Evolutionary conservation across 1,284 basidiomycete species (phyloP).

Genomic region (Blastosporella zonata): DNA sequence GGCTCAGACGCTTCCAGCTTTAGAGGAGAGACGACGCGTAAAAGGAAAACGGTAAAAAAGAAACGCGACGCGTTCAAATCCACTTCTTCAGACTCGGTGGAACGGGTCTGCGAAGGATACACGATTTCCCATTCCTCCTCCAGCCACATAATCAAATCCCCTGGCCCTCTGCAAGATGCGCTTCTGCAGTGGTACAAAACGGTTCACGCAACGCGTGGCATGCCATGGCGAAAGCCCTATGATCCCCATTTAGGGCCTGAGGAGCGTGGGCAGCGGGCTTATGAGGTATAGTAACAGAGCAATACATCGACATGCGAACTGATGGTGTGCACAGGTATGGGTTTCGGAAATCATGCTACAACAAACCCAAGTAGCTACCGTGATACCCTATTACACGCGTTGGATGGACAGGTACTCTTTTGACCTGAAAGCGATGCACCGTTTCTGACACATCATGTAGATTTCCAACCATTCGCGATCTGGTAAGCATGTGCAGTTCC

Average conservation of each 20-base stretch:
- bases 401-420: slow-evolving; percentile 73
- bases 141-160: slow-evolving; percentile 31
- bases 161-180: slow-evolving; percentile 40
- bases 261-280: slow-evolving; percentile 69
- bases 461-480: slow-evolving; percentile 59
- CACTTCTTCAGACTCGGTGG: background rate
- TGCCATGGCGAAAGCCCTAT: slow-evolving; percentile 85
- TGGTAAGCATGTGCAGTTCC: slow-evolving; percentile 44
- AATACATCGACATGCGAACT: background rate
- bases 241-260: slow-evolving; percentile 46
- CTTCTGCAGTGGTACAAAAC: slow-evolving; percentile 68
- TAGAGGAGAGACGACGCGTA: slow-evolving; percentile 2
- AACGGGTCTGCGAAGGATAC: background rate
- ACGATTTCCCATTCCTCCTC: slow-evolving; percentile 29
- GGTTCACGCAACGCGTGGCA: slow-evolving; percentile 62
- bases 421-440: slow-evolving; percentile 12
- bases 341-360: slow-evolving; percentile 96
- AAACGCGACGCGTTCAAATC: background rate
- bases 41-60: slow-evolving; percentile 7
- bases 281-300: slow-evolving; percentile 52
- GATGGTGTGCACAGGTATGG: slow-evolving; percentile 60
- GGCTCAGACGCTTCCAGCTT: slow-evolving; percentile 11
- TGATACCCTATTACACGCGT: slow-evolving; percentile 84
- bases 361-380: slow-evolving; percentile 90
- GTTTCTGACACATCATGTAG: slow-evolving; percentile 8